Percentiles rank a stretch among this genome's conserved stretches.
Evolutionary conservation across 805 yeast genomes (phyloP).

Genomic region (Candida sphagnicola): DNA sequence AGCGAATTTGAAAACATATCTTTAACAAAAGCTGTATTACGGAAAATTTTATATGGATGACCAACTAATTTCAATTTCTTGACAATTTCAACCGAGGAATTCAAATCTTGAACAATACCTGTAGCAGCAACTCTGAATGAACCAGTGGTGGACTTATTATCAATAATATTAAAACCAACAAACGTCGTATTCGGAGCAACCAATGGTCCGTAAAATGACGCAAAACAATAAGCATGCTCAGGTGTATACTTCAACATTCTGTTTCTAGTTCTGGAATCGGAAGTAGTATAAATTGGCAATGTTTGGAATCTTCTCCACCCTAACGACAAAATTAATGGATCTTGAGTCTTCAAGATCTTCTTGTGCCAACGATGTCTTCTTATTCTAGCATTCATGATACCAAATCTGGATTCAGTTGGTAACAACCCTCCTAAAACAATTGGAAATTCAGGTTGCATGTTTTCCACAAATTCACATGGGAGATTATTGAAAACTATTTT

Average conservation of each 20-base stretch:
- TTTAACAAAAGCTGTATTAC: conserved; percentile 94
- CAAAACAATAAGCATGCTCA: conserved; percentile 94
- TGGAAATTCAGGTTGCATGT: conserved; percentile 83
- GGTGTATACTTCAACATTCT: conserved; percentile 98
- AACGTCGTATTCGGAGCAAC: conserved; percentile 97
- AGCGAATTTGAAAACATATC: conserved; percentile 91
- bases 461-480: conserved; percentile 87
- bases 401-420: conserved; percentile 89
- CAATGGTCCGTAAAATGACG: conserved; percentile 93
- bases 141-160: conserved; percentile 78
- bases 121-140: conserved; percentile 95
- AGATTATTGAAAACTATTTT: conserved; percentile 76
- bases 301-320: conserved; percentile 99
- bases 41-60: conserved; percentile 86
- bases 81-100: conserved; percentile 86
- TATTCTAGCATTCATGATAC: conserved; percentile 86
- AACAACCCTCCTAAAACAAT: conserved; percentile 86
- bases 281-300: conserved; percentile 89
- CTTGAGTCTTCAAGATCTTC: conserved; percentile 90
- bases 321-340: conserved; percentile 86
- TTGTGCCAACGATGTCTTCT: conserved; percentile 99
- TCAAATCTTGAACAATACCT: conserved; percentile 92
- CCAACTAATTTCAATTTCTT: conserved; percentile 95
- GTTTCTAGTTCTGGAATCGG: conserved; percentile 96
- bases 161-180: conserved; percentile 89